These are phyloP conservation scores for Starmera quercuum DNA, from an alignment of 805 yeast species.

Conservation along the genomic window DNA sequence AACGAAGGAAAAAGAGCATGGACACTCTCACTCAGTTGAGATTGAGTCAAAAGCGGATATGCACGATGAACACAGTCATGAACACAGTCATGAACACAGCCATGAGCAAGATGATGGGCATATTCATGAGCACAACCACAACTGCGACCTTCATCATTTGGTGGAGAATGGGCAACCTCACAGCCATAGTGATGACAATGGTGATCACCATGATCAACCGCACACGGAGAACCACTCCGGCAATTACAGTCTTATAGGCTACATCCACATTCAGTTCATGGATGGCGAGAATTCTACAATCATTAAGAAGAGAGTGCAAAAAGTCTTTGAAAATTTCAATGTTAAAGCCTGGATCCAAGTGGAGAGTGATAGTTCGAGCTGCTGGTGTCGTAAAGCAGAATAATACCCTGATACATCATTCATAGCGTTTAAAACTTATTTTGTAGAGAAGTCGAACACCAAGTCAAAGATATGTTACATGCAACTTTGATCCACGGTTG, in stretches of 20 bases:
- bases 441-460: no score
- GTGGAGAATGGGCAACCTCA: conserved; percentile 4
- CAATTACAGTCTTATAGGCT: conserved; percentile 48
- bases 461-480: no score
- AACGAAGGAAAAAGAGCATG: conserved; percentile 16
- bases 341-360: conserved; percentile 59
- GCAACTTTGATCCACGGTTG: no score
- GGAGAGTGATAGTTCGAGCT: conserved; percentile 52
- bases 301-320: conserved; percentile 53
- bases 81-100: conserved; percentile 10
- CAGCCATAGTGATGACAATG: conserved; percentile 29
- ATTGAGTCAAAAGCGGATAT: conserved; percentile 3
- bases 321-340: conserved; percentile 39
- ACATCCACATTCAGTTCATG: conserved; percentile 68
- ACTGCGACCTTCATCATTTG: no score
- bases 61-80: conserved; percentile 32
- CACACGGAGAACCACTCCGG: conserved; percentile 6
- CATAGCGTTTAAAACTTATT: no score
- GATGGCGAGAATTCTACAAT: conserved; percentile 58
- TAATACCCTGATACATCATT: no score
- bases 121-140: background rate
- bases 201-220: conserved; percentile 21
- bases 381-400: conserved; percentile 52
- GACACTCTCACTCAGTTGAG: conserved; percentile 11
- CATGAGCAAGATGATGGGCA: conserved; percentile 6